phyloP scores from a whole-genome alignment of 352 stramenopile genomes.

The Globisporangium paroecandrum region DNA sequence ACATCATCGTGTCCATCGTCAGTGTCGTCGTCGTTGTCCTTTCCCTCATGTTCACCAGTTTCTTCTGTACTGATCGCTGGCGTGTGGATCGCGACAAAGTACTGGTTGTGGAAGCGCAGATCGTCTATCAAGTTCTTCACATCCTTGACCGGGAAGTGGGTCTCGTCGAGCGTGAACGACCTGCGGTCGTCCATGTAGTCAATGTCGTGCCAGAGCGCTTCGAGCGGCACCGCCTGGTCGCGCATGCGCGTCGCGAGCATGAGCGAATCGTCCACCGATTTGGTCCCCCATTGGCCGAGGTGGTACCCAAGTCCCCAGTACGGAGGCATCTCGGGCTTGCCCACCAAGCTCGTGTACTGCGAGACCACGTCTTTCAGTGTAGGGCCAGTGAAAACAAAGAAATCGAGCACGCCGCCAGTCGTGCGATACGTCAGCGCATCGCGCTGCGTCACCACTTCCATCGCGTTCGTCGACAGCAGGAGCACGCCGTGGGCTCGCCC shows the following conservation, averaged over 20 bases:
- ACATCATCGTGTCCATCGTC: neutral
- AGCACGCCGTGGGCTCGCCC: constrained; percentile 71
- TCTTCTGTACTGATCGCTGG: constrained; percentile 46
- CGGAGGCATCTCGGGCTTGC: constrained; percentile 69
- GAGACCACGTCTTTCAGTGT: constrained; percentile 47
- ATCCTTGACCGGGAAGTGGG: constrained; percentile 37
- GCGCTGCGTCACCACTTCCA: constrained; percentile 75
- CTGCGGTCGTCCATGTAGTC: constrained; percentile 55
- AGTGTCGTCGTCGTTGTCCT: neutral
- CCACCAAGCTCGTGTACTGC: constrained; percentile 77
- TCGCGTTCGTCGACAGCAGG: constrained; percentile 78
- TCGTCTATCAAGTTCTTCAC: constrained; percentile 66
- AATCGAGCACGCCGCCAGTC: constrained; percentile 77
- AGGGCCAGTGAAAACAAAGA: constrained; percentile 75
- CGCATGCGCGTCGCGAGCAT: constrained; percentile 36
- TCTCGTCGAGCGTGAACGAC: constrained; percentile 62
- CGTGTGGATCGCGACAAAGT: constrained; percentile 69
- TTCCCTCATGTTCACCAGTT: neutral
- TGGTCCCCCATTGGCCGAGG: constrained; percentile 40
- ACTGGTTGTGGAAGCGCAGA: constrained; percentile 78
- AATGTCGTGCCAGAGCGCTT: constrained; percentile 76
- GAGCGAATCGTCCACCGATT: constrained; percentile 34
- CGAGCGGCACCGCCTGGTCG: constrained; percentile 50
- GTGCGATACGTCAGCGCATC: constrained; percentile 72
- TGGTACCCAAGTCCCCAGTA: constrained; percentile 88